These are phyloP conservation scores for Sporothrix phasma DNA, from an alignment of 2,329 filamentous ascomycete species.

Conservation along the genomic window DNA sequence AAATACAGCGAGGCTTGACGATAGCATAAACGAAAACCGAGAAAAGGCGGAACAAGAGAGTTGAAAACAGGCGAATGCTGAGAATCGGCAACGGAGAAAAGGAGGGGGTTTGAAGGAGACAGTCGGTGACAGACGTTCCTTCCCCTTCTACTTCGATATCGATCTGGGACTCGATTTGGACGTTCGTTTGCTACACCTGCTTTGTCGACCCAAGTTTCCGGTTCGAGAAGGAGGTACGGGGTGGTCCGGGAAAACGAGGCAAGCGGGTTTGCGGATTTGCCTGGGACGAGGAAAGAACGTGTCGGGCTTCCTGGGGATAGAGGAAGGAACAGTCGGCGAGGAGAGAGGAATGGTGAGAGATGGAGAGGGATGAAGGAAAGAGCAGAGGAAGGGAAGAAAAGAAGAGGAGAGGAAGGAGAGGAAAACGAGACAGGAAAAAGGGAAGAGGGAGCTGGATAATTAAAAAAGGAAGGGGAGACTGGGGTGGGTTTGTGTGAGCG, in stretches of 20 bases:
- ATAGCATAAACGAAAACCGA: neutral
- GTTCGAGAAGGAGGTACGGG: neutral
- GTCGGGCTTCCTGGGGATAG: slow-evolving; percentile 4
- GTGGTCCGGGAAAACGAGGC: neutral
- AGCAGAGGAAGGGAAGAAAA: neutral
- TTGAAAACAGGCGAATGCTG: neutral
- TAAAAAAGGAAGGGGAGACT: slow-evolving; percentile 22
- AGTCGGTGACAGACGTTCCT: slow-evolving; percentile 1
- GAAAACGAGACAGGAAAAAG: slow-evolving; percentile 11
- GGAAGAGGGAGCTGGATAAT: slow-evolving; percentile 23
- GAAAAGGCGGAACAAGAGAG: neutral
- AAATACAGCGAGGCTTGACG: neutral
- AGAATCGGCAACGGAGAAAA: neutral
- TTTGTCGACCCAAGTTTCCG: slow-evolving; percentile 3
- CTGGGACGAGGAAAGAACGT: neutral
- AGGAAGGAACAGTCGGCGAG: slow-evolving; percentile 10
- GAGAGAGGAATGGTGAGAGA: slow-evolving; percentile 2
- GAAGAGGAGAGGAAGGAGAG: neutral
- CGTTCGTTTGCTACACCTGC: neutral
- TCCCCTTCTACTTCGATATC: slow-evolving; percentile 5
- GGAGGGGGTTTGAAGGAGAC: neutral
- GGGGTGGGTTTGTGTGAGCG: neutral
- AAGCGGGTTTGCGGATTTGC: neutral
- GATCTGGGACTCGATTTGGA: neutral
- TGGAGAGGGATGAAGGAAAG: neutral